phyloP scores from a whole-genome alignment of 2,329 filamentous ascomycete species.

The Rugonectria rugulosa region DNA sequence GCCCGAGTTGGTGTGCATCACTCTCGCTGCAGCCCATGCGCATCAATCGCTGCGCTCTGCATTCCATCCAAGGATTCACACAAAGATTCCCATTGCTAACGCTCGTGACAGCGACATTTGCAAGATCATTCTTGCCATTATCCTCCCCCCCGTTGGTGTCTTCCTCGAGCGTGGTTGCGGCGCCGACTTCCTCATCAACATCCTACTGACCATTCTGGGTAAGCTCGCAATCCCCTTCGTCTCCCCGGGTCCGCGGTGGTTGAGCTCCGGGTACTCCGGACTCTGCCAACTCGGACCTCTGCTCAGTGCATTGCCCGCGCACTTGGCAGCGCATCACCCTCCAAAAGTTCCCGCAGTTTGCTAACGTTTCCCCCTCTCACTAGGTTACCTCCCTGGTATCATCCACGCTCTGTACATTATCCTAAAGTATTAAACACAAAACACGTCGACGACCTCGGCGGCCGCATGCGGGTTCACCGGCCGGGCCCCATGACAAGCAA shows the following conservation, averaged over 20 bases:
- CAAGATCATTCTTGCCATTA: slow-evolving; percentile 83
- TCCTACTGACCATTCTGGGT: slow-evolving; percentile 80
- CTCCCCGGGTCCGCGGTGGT: not conserved
- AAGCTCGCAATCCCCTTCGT: slow-evolving; percentile 36
- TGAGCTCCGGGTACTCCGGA: slow-evolving; percentile 48
- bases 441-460: slow-evolving; percentile 21
- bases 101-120: slow-evolving; percentile 57
- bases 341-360: slow-evolving; percentile 9
- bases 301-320: not conserved
- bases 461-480: slow-evolving; percentile 20
- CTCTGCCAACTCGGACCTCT: not conserved
- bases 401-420: slow-evolving; percentile 96
- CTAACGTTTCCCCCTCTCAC: slow-evolving; percentile 17
- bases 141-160: slow-evolving; percentile 90
- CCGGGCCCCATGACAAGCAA: slow-evolving; percentile 15
- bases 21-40: not conserved
- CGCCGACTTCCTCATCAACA: slow-evolving; percentile 90
- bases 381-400: slow-evolving; percentile 77
- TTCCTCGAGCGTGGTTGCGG: slow-evolving; percentile 94
- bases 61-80: too few relatives aligned
- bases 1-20: not conserved
- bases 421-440: slow-evolving; percentile 76
- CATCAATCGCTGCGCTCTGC: not conserved
- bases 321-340: not conserved
- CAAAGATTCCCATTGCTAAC: too few relatives aligned